Evolutionary conservation across 495 filamentous ascomycete species (phyloP), one percentile per base, ranked within the genome.

Genomic region (Podospora fimiseda): DNA sequence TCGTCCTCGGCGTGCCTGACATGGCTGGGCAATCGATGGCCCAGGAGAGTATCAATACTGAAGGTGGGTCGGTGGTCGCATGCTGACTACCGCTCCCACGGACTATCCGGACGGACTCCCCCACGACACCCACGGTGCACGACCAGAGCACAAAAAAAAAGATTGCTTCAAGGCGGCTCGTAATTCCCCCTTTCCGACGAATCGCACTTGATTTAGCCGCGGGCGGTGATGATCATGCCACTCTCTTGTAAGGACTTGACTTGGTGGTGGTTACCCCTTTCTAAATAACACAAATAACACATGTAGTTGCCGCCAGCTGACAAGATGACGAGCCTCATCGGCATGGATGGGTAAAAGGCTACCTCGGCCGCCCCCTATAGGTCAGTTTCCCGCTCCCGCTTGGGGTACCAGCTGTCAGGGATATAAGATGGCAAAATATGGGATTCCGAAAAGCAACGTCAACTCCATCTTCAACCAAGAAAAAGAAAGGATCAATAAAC

Each of bases 191-290:
- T 18, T 21, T 30, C 30, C 51, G 55, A 54, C 60, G 55, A 60
- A 60, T 58, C 60, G 59, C 40, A 44, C 50, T 58, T 41, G 56
- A 61, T 61, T 61, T 64, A 61, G 61, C 61, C 61, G 61, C 56
- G 53, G 55, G 37, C 27, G 20, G 23, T 52, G 38, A 40, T 18
- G 20, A 56, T 57, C 53, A 58, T 53, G 56, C 55, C 57, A 57
- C 48, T 43, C 49, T 43, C 14, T 16, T 27, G 18, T 8, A 3
- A 24, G 2, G n/a, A 6, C 23, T 27, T 48, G 45, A 48, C 9
- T 13, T 1, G n/a, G 33, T n/a, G 20, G 51, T 37, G 18, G 27
- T 33, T 33, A 33, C 11, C 27, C 27, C 27, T 5, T 33, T n/a
- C n/a, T n/a, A n/a, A n/a, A n/a, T n/a, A n/a, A n/a, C n/a, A 40